Evolutionary conservation across 495 filamentous ascomycete genomes (phyloP).

Genomic region (Penicillium paradoxum): DNA sequence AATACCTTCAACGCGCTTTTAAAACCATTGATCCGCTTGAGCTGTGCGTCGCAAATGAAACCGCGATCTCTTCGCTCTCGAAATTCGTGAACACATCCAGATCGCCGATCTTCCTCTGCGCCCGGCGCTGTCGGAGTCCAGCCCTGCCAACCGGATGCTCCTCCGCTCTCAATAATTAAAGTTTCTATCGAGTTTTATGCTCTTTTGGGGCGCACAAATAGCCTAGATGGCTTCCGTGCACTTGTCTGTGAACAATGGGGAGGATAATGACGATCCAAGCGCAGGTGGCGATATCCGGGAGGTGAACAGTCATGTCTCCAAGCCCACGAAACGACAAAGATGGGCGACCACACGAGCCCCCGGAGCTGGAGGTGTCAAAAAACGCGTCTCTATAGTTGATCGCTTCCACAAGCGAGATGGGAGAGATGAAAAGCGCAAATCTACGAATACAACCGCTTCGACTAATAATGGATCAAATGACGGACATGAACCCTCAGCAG

Average conservation of each 20-base stretch:
- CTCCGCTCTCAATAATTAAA: constrained; percentile 11
- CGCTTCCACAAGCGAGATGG: constrained; percentile 61
- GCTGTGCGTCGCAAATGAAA: constrained; percentile 5
- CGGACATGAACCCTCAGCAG: constrained; percentile 32
- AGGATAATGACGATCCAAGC: constrained; percentile 18
- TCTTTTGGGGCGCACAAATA: constrained; percentile 23
- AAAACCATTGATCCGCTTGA: background rate
- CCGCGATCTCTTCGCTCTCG: background rate
- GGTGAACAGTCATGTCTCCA: constrained; percentile 48
- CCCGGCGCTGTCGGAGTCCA: constrained; percentile 23
- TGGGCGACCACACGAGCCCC: constrained; percentile 88
- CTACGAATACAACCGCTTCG: constrained; percentile 30
- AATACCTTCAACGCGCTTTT: background rate
- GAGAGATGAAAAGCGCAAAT: constrained; percentile 66
- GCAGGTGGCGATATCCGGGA: constrained; percentile 24
- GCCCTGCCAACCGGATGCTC: constrained; percentile 30
- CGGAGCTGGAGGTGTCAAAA: constrained; percentile 65
- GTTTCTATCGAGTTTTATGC: constrained; percentile 26
- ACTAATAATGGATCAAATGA: constrained; percentile 34
- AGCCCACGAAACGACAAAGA: constrained; percentile 68
- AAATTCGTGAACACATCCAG: constrained; percentile 1
- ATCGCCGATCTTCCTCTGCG: constrained; percentile 3
- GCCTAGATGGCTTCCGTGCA: constrained; percentile 38
- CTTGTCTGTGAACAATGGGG: constrained; percentile 22
- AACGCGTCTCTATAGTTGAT: constrained; percentile 79